These are phyloP conservation scores for Trametes versicolor DNA, from an alignment of 1,284 basidiomycete species.

Conservation along the genomic window DNA sequence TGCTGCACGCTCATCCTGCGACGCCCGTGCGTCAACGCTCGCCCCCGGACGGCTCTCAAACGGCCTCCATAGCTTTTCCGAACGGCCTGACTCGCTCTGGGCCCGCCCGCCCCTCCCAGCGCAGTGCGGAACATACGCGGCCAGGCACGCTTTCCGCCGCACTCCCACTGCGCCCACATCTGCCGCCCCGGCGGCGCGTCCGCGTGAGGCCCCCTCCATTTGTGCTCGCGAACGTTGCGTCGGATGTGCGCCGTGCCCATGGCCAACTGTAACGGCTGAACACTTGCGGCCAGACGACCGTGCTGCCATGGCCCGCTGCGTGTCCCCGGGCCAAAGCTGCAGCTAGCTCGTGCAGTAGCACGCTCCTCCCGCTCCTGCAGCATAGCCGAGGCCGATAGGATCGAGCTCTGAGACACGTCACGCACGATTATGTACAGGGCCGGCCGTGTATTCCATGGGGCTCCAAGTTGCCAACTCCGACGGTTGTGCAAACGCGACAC, in stretches of 20 bases:
- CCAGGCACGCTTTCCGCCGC: slow-evolving; percentile 29
- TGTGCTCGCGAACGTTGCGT: not conserved
- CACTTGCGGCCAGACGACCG: not conserved
- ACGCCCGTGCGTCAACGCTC: not conserved
- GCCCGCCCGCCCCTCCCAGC: slow-evolving; percentile 6
- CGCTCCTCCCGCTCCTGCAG: not conserved
- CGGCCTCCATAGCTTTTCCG: slow-evolving; percentile 18
- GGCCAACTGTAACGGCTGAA: not conserved
- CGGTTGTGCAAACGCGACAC: not conserved
- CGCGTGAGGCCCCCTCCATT: slow-evolving; percentile 5
- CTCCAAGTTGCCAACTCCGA: slow-evolving; percentile 1
- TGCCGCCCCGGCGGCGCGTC: slow-evolving; percentile 15
- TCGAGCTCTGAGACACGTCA: slow-evolving; percentile 22
- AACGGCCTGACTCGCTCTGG: slow-evolving; percentile 3
- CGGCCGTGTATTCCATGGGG: slow-evolving; percentile 6
- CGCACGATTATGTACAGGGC: slow-evolving; percentile 23
- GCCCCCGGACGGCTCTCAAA: slow-evolving; percentile 6
- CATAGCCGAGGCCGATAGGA: slow-evolving; percentile 9
- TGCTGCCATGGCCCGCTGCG: not conserved
- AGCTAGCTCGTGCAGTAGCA: slow-evolving; percentile 2
- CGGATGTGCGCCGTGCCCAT: not conserved
- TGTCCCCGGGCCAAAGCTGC: slow-evolving; percentile 7
- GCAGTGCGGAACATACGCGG: slow-evolving; percentile 21
- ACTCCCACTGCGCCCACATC: slow-evolving; percentile 19
- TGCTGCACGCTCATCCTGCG: not conserved